Conservation (phyloP, 2,329 filamentous ascomycete genomes). For the Rosellinia necatrix region DNA sequence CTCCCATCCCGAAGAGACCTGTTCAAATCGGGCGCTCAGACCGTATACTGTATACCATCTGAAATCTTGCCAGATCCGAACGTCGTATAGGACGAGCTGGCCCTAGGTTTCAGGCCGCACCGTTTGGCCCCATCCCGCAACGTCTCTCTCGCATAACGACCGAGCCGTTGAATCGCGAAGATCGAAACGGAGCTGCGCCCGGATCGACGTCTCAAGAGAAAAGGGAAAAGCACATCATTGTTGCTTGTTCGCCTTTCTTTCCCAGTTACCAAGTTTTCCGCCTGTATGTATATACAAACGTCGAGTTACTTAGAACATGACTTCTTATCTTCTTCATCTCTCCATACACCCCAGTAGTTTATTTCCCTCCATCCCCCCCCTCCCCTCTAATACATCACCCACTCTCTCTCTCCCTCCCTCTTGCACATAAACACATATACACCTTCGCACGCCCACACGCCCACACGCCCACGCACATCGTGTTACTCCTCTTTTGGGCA, state of each 20-base stretch:
- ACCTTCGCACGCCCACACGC: too few species aligned
- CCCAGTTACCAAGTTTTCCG: constrained; percentile 22
- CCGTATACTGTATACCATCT: neutral
- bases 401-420: too few species aligned
- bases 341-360: too few species aligned
- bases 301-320: too few species aligned
- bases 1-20: too few species aligned
- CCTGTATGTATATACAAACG: neutral
- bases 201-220: constrained; percentile 35
- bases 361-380: too few species aligned
- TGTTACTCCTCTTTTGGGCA: too few species aligned
- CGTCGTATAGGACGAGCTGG: neutral
- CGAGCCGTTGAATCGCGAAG: constrained; percentile 15
- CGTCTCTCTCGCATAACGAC: constrained; percentile 6
- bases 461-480: too few species aligned
- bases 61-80: neutral
- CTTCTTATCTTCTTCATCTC: neutral
- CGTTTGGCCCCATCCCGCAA: too few species aligned
- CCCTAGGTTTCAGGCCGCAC: constrained; percentile 23
- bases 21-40: neutral
- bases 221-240: constrained; percentile 29
- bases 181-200: constrained; percentile 32
- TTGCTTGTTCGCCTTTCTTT: constrained; percentile 25
- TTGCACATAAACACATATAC: too few species aligned
- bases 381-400: too few species aligned